Evolutionary conservation across 2,329 filamentous ascomycete genomes (phyloP).

Genomic region (Arachnomyces sp.): DNA sequence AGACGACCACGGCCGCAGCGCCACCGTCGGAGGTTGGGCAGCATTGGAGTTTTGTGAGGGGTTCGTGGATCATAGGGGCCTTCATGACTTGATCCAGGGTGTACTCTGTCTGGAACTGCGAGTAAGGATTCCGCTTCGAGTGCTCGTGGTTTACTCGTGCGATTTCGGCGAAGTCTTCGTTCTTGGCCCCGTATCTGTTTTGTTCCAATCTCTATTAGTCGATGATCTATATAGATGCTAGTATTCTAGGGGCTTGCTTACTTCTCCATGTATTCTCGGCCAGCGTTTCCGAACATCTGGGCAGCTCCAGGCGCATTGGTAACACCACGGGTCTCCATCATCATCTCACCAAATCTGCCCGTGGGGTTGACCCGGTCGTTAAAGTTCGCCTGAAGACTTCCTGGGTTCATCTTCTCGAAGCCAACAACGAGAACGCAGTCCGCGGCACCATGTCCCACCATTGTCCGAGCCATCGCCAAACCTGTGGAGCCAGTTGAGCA

Average conservation of each 20-base stretch:
- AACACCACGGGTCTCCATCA: constrained; percentile 71
- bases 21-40: constrained; percentile 92
- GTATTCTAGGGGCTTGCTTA: constrained; percentile 30
- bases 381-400: constrained; percentile 76
- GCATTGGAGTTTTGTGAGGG: constrained; percentile 96
- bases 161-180: constrained; percentile 90
- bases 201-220: constrained; percentile 2
- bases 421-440: constrained; percentile 88
- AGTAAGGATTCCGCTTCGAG: constrained; percentile 88
- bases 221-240: constrained; percentile 1
- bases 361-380: constrained; percentile 77
- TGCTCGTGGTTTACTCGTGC: constrained; percentile 88
- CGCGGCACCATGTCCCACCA: constrained; percentile 71
- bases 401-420: constrained; percentile 97
- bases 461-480: constrained; percentile 70
- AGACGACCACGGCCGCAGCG: constrained; percentile 81
- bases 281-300: constrained; percentile 94
- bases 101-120: constrained; percentile 94
- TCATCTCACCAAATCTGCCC: constrained; percentile 65
- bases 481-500: constrained; percentile 94
- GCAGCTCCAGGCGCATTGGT: constrained; percentile 79
- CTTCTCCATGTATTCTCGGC: constrained; percentile 91
- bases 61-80: constrained; percentile 70
- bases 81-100: constrained; percentile 73
- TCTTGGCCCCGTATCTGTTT: constrained; percentile 66